These are phyloP conservation scores for Myxozyma udenii DNA, from an alignment of 805 yeast species.

Conservation along the genomic window DNA sequence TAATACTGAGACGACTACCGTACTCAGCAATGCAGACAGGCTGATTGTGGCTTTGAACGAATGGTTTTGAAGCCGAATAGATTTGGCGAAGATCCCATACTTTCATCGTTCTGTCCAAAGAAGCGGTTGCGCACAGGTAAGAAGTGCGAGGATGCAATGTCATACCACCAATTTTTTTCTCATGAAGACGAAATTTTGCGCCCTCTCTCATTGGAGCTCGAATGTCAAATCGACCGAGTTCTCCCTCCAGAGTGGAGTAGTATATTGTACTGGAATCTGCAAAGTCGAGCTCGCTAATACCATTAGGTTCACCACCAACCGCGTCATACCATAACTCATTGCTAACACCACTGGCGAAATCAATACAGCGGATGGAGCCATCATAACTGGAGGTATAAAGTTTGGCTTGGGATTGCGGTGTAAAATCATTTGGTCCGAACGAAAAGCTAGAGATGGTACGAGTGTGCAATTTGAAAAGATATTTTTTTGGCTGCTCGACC, in stretches of 20 bases:
- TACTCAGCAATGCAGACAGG: slow-evolving; percentile 60
- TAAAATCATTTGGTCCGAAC: slow-evolving; percentile 48
- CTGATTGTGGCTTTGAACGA: slow-evolving; percentile 9
- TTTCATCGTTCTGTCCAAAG: slow-evolving; percentile 78
- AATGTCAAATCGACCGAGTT: slow-evolving; percentile 69
- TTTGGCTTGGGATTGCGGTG: slow-evolving; percentile 37
- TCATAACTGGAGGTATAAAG: slow-evolving; percentile 78
- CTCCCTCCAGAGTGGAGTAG: slow-evolving; percentile 76
- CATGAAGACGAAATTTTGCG: slow-evolving; percentile 58
- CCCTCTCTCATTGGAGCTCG: slow-evolving; percentile 43
- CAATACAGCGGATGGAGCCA: slow-evolving; percentile 75
- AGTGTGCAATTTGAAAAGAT: slow-evolving; percentile 71
- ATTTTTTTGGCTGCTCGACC: slow-evolving; percentile 43
- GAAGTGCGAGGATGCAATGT: slow-evolving; percentile 65
- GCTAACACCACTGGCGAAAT: slow-evolving; percentile 58
- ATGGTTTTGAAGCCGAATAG: slow-evolving; percentile 7
- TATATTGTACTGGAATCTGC: slow-evolving; percentile 51
- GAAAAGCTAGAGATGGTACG: slow-evolving; percentile 65
- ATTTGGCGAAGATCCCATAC: slow-evolving; percentile 79
- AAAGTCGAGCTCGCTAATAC: slow-evolving; percentile 26
- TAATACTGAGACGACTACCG: slow-evolving; percentile 72
- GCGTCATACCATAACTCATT: slow-evolving; percentile 49
- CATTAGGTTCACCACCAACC: slow-evolving; percentile 39
- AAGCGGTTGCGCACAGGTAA: slow-evolving; percentile 77
- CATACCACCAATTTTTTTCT: slow-evolving; percentile 91